Evolutionary conservation across 2,329 filamentous ascomycete species (phyloP).

Genomic region (Hymenoscyphus infarciens): DNA sequence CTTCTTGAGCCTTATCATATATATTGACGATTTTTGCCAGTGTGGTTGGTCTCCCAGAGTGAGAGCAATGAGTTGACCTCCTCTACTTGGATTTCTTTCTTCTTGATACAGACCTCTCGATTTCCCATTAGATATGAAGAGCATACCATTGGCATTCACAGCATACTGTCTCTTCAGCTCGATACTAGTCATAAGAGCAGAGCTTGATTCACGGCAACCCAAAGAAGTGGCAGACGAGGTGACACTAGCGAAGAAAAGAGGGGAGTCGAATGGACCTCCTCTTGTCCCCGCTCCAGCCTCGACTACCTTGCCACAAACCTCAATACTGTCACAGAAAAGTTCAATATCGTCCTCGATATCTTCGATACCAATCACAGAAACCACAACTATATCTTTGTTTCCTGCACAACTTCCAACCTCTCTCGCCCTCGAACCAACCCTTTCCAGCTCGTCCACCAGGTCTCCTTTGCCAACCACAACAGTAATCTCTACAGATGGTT

Average conservation of each 20-base stretch:
- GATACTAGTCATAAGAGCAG: conserved; percentile 13
- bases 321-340: conserved; percentile 5
- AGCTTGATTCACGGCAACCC: not conserved
- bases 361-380: conserved; percentile 10
- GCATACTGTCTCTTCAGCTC: conserved; percentile 19
- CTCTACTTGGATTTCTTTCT: conserved; percentile 16
- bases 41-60: conserved; percentile 17
- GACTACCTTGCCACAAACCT: conserved; percentile 5
- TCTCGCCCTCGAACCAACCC: not conserved
- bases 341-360: not conserved
- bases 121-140: conserved; percentile 23
- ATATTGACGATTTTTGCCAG: conserved; percentile 17
- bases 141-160: conserved; percentile 15
- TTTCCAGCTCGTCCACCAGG: not conserved
- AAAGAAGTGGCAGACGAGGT: conserved; percentile 11
- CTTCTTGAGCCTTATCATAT: conserved; percentile 23
- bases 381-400: conserved; percentile 13
- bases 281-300: not conserved
- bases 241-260: conserved; percentile 7
- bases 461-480: conserved; percentile 7
- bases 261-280: not conserved
- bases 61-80: conserved; percentile 29
- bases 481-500: conserved; percentile 2
- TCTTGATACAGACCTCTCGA: conserved; percentile 11
- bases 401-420: not conserved